These are phyloP conservation scores for Boletus barrowsii DNA, from an alignment of 768 basidiomycete species.

Conservation along the genomic window DNA sequence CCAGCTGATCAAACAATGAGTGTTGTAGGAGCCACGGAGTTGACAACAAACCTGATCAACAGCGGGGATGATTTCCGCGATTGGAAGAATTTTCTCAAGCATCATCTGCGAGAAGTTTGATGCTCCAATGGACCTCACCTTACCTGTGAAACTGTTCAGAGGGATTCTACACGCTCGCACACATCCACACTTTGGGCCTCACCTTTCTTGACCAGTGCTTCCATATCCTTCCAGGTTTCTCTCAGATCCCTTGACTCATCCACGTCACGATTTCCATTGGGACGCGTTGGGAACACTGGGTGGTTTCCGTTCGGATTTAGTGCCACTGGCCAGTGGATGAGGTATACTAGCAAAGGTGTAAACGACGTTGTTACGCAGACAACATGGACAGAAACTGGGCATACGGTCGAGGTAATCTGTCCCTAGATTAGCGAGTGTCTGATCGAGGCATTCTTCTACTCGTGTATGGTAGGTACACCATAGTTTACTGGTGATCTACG, in stretches of 20 bases:
- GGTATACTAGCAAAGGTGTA: conserved; percentile 41
- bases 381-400: conserved; percentile 19
- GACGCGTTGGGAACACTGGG: conserved; percentile 52
- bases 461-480: conserved; percentile 67
- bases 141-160: conserved; percentile 41
- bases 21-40: not conserved
- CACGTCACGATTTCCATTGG: conserved; percentile 65
- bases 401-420: conserved; percentile 80
- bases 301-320: conserved; percentile 69
- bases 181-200: conserved; percentile 4
- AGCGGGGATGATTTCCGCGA: conserved; percentile 63
- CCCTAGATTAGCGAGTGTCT: conserved; percentile 75
- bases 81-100: conserved; percentile 67
- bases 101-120: conserved; percentile 72
- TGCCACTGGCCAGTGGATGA: conserved; percentile 82
- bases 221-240: conserved; percentile 86
- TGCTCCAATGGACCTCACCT: conserved; percentile 64
- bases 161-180: conserved; percentile 3
- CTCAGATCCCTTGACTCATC: conserved; percentile 61
- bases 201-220: conserved; percentile 65
- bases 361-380: not conserved
- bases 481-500: conserved; percentile 67
- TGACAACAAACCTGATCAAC: conserved; percentile 61
- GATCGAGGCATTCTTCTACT: conserved; percentile 72
- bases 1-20: conserved; percentile 44